Evolutionary conservation across 2,329 filamentous ascomycete species (phyloP).

Genomic region (Daldinia sp.): DNA sequence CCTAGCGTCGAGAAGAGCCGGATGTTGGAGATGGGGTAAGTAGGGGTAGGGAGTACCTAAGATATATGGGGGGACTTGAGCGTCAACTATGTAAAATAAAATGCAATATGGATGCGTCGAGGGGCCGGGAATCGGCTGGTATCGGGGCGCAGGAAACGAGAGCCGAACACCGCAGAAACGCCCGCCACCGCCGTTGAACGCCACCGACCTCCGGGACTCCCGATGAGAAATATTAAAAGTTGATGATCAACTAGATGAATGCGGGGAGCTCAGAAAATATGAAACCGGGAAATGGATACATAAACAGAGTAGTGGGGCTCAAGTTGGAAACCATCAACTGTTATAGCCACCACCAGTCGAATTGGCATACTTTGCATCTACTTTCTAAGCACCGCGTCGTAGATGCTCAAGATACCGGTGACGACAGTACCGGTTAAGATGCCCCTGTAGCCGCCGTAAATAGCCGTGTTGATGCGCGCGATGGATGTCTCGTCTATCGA

Average conservation of each 20-base stretch:
- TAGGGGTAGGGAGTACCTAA: background rate
- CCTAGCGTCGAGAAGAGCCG: background rate
- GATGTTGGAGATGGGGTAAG: background rate
- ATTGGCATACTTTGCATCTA: constrained; percentile 48
- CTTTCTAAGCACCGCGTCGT: constrained; percentile 79
- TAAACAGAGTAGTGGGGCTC: background rate
- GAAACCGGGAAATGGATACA: background rate
- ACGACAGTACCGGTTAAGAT: constrained; percentile 74
- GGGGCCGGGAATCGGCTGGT: constrained; percentile 36
- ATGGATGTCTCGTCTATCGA: constrained; percentile 68
- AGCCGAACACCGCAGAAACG: constrained; percentile 37
- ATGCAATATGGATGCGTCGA: too few species aligned
- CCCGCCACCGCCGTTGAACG: constrained; percentile 40
- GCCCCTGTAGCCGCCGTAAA: constrained; percentile 77
- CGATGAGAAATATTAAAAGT: constrained; percentile 8
- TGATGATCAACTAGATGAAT: constrained; percentile 1
- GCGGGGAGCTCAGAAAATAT: constrained; percentile 12
- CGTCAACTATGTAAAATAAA: too few species aligned
- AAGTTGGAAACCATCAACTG: background rate
- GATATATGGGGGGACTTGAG: background rate
- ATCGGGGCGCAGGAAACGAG: constrained; percentile 29
- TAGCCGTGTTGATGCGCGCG: constrained; percentile 67
- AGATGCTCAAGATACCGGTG: constrained; percentile 73
- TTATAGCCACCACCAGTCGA: background rate
- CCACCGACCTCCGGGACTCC: background rate